Evolutionary conservation across 345 rosid genomes (phyloP).

Genomic region (Boechera divaricarpa): DNA sequence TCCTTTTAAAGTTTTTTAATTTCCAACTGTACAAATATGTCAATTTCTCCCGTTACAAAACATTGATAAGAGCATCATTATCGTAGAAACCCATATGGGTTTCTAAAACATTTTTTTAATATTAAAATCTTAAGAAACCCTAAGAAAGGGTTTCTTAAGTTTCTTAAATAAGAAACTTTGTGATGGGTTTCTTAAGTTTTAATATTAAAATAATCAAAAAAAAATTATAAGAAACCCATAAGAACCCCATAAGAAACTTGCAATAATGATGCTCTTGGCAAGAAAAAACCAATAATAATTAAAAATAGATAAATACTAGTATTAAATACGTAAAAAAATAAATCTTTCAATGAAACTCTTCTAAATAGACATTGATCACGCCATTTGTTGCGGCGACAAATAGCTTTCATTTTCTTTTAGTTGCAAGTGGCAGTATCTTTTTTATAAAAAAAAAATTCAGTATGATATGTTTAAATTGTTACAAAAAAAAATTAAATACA

Average conservation of each 20-base stretch:
- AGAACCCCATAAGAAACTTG: too few species aligned
- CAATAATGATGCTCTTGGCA: too few species aligned
- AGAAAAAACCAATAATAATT: not conserved
- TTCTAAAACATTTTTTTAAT: too few species aligned
- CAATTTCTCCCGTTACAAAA: constrained; percentile 23
- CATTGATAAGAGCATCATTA: too few species aligned
- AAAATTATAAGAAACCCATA: too few species aligned
- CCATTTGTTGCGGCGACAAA: constrained; percentile 41
- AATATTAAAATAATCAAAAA: too few species aligned
- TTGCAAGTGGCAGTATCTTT: not conserved
- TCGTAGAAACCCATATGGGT: too few species aligned
- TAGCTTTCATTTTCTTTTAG: constrained; percentile 20
- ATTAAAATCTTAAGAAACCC: too few species aligned
- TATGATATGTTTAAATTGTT: not conserved
- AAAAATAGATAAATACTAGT: not conserved
- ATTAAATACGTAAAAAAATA: not conserved
- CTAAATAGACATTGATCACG: constrained; percentile 32
- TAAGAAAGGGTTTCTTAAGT: too few species aligned
- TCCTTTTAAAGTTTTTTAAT: constrained; percentile 9
- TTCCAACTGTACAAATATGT: constrained; percentile 40
- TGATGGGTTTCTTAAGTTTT: too few species aligned
- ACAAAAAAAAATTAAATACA: not conserved
- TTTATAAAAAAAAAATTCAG: not conserved
- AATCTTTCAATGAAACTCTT: not conserved
- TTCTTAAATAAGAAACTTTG: too few species aligned